Evolutionary conservation across 805 yeast genomes (phyloP), one percentile per base, ranked within the genome.

Genomic region (Tanozyma kutaoensis): DNA sequence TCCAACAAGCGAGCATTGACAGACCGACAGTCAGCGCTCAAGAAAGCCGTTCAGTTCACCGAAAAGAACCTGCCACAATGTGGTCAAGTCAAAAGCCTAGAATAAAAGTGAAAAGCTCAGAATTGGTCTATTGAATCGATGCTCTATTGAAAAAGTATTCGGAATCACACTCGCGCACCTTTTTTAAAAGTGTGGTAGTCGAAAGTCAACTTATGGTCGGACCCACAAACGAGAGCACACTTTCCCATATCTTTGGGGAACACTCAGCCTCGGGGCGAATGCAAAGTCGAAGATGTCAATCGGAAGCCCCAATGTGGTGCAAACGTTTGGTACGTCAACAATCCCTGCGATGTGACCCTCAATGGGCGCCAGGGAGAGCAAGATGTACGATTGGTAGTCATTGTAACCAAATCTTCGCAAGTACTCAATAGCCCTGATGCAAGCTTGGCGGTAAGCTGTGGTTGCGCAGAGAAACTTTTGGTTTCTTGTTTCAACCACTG

Each of bases 271-370:
- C 59, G 13, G 68, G 68, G 7, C 59, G 36, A 9, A 61, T 52
- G 33, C 70, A 36, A 65, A 65, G 22, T 64, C 66, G 39, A 65
- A 65, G 20, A 63, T 64, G 33, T 65, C 71, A 56, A 62, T 59
- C 5, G 72, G 72, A 5, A 65, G 35, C 2, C 69, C 68, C 24
- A 65, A 47, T 0, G 71, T 62, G 14, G 71, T 64, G 36, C 70
- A 65, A 2, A 69, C 56, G 43, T 66, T 65, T 20, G 72, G 71
- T 28, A 65, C 58, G 41, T 65, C 71, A 12, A 65, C 72, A 28
- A 66, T 56, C 11, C 68, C 65, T 1, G 71, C 70, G 33, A 66
- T 43, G 33, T 65, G 70, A 3, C 69, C 71, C 39, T 65, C 66
- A 30, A 65, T 55, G 12, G 72, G 72, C 2, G 71, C 72, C 19